Conservation (phyloP, 192 early-diverging fungal genomes). For the Dissophora ornata region DNA sequence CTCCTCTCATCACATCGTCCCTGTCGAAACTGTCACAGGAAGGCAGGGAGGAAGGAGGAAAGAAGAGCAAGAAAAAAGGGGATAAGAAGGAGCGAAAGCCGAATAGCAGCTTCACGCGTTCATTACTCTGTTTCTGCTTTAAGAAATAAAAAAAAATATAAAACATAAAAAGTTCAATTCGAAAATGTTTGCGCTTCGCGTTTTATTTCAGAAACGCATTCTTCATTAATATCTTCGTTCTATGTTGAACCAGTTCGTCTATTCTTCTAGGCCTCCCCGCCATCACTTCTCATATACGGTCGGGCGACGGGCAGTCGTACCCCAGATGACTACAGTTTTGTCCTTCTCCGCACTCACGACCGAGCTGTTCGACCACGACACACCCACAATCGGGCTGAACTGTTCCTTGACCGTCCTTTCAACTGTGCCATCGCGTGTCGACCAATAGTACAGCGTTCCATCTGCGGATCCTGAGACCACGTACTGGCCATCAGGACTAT, state of each 20-base stretch:
- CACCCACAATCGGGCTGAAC: constrained; percentile 77
- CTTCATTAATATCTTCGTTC: too few species aligned
- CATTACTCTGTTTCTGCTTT: constrained; percentile 14
- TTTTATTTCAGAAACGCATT: too few species aligned
- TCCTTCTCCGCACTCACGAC: constrained; percentile 80
- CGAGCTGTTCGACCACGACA: constrained; percentile 70
- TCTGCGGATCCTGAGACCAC: constrained; percentile 85
- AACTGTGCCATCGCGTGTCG: constrained; percentile 70
- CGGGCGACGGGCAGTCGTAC: constrained; percentile 43
- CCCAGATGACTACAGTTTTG: constrained; percentile 69
- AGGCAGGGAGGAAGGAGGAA: neutral
- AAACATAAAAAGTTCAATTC: too few species aligned
- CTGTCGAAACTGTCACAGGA: too few species aligned
- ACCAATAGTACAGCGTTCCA: constrained; percentile 87
- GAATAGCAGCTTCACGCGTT: neutral
- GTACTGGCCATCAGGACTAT: constrained; percentile 87
- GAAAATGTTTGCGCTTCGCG: too few species aligned
- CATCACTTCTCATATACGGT: constrained; percentile 43
- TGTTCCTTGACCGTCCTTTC: constrained; percentile 78
- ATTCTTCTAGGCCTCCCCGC: too few species aligned
- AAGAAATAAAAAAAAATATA: constrained; percentile 12
- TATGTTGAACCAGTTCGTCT: too few species aligned
- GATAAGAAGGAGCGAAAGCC: too few species aligned
- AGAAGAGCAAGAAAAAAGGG: neutral
- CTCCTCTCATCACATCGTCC: too few species aligned